Evolutionary conservation across 805 yeast species (phyloP).

Genomic region (Candida insectalens): DNA sequence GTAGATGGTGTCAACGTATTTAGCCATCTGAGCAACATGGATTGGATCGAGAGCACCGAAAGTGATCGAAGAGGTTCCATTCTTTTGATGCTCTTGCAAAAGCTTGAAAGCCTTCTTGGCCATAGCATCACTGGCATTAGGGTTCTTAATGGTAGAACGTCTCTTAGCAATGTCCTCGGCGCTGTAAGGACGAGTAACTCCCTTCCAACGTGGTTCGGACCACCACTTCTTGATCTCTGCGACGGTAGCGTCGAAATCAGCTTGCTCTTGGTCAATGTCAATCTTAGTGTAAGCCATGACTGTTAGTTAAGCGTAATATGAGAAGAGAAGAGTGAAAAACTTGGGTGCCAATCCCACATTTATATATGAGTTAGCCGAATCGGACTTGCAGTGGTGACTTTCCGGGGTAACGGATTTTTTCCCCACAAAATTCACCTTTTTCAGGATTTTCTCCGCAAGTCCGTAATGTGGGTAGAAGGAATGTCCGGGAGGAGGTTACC

Average conservation of each 20-base stretch:
- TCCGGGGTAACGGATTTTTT: neutral
- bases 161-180: constrained; percentile 84
- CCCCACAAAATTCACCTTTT: neutral
- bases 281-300: constrained; percentile 48
- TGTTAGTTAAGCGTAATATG: neutral
- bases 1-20: constrained; percentile 83
- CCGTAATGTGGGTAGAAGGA: too few species aligned
- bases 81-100: constrained; percentile 59
- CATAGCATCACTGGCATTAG: constrained; percentile 70
- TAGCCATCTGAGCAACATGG: constrained; percentile 95
- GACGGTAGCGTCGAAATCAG: constrained; percentile 56
- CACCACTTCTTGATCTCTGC: constrained; percentile 81
- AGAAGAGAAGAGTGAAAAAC: neutral
- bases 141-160: constrained; percentile 69
- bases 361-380: neutral
- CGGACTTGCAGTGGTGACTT: too few species aligned
- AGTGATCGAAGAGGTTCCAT: constrained; percentile 74
- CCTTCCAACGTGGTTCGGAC: constrained; percentile 85
- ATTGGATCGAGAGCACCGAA: constrained; percentile 96
- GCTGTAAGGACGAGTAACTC: constrained; percentile 79
- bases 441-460: neutral
- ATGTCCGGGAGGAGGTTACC: too few species aligned
- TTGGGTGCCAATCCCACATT: neutral
- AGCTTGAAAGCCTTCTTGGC: constrained; percentile 73
- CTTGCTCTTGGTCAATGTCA: constrained; percentile 53